A percentile compares a stretch with the other conserved stretches of the same genome.
Evolutionary conservation across 2,329 filamentous ascomycete species (phyloP).

Genomic region (Stemphylium vesicarium): DNA sequence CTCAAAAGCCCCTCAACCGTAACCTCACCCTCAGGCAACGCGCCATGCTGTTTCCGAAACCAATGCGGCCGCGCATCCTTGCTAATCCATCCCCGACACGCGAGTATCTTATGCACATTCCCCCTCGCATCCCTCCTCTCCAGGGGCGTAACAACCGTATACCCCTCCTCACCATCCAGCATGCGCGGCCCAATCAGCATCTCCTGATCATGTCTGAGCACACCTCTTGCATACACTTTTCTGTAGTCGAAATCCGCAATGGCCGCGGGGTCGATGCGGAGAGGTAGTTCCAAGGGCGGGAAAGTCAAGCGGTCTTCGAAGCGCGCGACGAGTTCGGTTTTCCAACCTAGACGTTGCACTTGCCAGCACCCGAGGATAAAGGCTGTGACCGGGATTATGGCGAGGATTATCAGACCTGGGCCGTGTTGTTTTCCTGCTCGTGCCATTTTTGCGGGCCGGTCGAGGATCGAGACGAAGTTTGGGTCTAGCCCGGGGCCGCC

Average conservation of each 20-base stretch:
- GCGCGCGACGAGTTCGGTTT: constrained; percentile 87
- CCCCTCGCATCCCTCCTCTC: constrained; percentile 67
- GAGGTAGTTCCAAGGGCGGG: constrained; percentile 83
- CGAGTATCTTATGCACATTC: constrained; percentile 69
- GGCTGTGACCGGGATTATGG: constrained; percentile 87
- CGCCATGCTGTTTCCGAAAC: constrained; percentile 60
- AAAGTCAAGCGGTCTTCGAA: constrained; percentile 91
- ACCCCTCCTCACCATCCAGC: constrained; percentile 88
- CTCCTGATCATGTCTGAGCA: constrained; percentile 84
- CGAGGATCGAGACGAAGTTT: constrained; percentile 82
- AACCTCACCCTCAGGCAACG: constrained; percentile 73
- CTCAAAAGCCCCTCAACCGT: constrained; percentile 83
- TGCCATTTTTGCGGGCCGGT: constrained; percentile 82
- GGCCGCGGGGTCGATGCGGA: constrained; percentile 79
- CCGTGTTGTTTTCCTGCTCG: constrained; percentile 77
- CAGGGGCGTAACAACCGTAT: constrained; percentile 87
- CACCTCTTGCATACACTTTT: constrained; percentile 76
- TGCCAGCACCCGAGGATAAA: constrained; percentile 95
- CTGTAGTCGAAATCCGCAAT: constrained; percentile 92
- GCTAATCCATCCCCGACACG: constrained; percentile 91
- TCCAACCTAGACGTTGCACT: constrained; percentile 90
- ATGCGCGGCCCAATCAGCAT: constrained; percentile 95
- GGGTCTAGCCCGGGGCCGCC: constrained; percentile 68
- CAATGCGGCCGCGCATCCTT: constrained; percentile 73
- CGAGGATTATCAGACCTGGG: constrained; percentile 79